Base-by-base conservation (phyloP, 768 basidiomycete species). In the Russula abietina region DNA sequence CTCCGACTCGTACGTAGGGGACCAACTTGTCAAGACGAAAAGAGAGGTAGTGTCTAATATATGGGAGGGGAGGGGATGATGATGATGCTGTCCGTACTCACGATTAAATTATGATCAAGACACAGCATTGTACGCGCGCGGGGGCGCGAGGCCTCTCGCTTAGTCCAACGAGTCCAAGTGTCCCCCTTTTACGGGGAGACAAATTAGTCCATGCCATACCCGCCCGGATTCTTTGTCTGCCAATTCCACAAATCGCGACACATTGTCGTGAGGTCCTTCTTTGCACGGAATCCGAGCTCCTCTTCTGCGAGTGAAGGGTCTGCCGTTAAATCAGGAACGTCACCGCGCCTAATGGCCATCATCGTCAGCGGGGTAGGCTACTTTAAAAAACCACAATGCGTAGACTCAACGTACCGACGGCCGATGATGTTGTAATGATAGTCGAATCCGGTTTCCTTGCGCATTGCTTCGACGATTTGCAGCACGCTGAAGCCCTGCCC, bases 211-310 rank as follows among this genome's bases (percentile, higher is more conserved):
- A 38, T 41, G 39, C 59, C 80, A 66, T 91, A 97, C 3, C 94
- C 94, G 33, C 82, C 71, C 8, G 90, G 91, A 70, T 97, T 91
- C 73, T 85, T 91, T n/a, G 84, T 85, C 78, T 98, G 96, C 93
- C 95, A 99, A 77, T 95, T 95, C 97, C 97, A 98, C 69, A 97
- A 78, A 75, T 99, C 97, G 60, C 84, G 79, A 75, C 97, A 98
- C 93, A 98, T 98, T 60, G 87, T 86, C 65, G 93, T 88, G 50
- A 99, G 80, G 69, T 86, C 80, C 70, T 85, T 81, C 30, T 81
- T 78, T 14, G 96, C 96, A 64, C 83, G 83, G 82, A 98, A 99
- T 7, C 92, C 92, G 33, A 99, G 87, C 73, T 98, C 96, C 71
- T 84, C 84, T 77, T 95, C 85, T 0, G 97, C 97, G 24, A 98